Evolutionary conservation across 75 land plant genomes (phyloP).

Genomic region (Picea sitchensis): DNA sequence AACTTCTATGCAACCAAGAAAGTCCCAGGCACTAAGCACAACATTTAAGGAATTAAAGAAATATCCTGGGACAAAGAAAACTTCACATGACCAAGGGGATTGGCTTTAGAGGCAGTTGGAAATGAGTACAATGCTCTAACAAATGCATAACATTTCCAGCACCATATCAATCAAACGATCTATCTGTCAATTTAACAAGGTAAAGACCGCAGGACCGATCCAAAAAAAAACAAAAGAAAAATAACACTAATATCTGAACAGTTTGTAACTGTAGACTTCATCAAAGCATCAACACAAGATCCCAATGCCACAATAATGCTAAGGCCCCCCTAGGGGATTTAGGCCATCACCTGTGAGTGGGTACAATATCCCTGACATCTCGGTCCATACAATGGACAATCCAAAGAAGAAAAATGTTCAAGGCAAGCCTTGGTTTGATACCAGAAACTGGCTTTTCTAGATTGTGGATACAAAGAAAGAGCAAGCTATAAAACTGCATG

Average conservation of each 20-base stretch:
- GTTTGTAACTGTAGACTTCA: background rate
- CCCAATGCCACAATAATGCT: background rate
- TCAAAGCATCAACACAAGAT: background rate
- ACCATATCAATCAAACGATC: background rate
- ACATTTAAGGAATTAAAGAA: too few species aligned
- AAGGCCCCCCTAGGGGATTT: background rate
- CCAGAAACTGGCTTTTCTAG: background rate
- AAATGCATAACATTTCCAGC: background rate
- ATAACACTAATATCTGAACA: background rate
- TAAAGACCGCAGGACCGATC: background rate
- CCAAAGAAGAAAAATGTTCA: background rate
- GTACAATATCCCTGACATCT: too few species aligned
- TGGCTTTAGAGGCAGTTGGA: too few species aligned
- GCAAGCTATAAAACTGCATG: background rate
- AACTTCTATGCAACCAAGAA: too few species aligned
- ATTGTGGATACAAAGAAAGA: background rate
- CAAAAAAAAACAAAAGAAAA: background rate
- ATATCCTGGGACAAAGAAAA: too few species aligned
- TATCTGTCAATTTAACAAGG: background rate
- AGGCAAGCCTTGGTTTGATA: background rate
- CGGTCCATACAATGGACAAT: too few species aligned
- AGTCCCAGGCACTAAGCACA: too few species aligned
- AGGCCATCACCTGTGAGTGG: too few species aligned
- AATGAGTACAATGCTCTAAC: background rate
- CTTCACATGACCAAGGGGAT: too few species aligned